Evolutionary conservation across 208 protist genomes (phyloP).

Genomic region (Leishmania arabica): DNA sequence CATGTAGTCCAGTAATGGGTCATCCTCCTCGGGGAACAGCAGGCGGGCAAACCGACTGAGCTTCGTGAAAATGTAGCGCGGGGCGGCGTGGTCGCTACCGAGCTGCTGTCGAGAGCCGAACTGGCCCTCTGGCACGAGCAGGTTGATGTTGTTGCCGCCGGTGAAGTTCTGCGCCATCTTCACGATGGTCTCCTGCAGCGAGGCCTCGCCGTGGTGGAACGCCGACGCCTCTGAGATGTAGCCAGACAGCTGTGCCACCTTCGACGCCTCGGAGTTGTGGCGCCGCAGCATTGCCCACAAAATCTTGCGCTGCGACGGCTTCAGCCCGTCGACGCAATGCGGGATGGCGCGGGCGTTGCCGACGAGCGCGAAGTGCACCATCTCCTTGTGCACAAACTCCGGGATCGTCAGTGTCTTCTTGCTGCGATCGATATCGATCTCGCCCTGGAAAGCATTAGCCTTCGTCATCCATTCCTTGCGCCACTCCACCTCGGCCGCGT

Average conservation of each 20-base stretch:
- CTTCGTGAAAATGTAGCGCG: constrained; percentile 96
- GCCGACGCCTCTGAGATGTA: constrained; percentile 97
- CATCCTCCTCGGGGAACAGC: constrained; percentile 98
- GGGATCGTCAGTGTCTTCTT: constrained; percentile 83
- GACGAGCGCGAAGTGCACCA: constrained; percentile 98
- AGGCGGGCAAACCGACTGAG: constrained; percentile 94
- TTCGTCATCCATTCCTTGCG: constrained; percentile 99
- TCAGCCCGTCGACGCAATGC: constrained; percentile 98
- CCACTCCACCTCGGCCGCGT: constrained; percentile 96
- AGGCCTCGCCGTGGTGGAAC: constrained; percentile 99
- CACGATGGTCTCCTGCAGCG: constrained; percentile 98
- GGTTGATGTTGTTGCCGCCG: constrained; percentile 99
- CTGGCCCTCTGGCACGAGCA: constrained; percentile 98
- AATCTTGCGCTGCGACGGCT: constrained; percentile 99
- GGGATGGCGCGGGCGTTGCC: constrained; percentile 91
- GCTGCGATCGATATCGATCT: constrained; percentile 90
- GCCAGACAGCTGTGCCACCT: constrained; percentile 99
- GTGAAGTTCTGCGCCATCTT: constrained; percentile 99
- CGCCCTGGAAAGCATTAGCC: constrained; percentile 84
- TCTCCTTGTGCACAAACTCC: constrained; percentile 99
- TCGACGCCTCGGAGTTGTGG: constrained; percentile 94
- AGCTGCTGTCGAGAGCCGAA: constrained; percentile 99
- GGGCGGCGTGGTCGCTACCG: constrained; percentile 97
- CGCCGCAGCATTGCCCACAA: constrained; percentile 95
- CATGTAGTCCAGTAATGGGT: constrained; percentile 96